Conservation (phyloP, 2,329 filamentous ascomycete genomes). For the Myrmaecium sp. region DNA sequence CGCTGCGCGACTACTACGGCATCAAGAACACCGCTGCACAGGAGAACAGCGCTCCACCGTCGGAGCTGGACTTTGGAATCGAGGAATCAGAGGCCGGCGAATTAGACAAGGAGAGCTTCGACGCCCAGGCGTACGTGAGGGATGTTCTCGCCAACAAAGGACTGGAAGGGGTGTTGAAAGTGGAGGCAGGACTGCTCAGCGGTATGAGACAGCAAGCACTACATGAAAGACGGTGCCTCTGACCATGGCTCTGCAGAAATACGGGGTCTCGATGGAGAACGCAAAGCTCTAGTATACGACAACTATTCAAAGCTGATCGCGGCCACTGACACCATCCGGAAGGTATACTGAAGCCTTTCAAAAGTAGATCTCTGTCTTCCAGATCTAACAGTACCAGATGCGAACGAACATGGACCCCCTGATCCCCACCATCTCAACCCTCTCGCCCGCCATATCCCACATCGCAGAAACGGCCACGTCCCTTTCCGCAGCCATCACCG, state of each 20-base stretch:
- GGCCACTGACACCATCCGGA: conserved; percentile 90
- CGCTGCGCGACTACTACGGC: conserved; percentile 89
- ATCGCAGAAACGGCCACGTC: conserved; percentile 46
- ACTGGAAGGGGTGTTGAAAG: conserved; percentile 50
- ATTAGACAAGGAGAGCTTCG: conserved; percentile 57
- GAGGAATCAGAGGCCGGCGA: conserved; percentile 47
- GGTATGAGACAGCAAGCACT: conserved; percentile 14
- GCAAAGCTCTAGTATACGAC: conserved; percentile 93
- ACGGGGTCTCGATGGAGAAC: conserved; percentile 78
- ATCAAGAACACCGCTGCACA: conserved; percentile 34
- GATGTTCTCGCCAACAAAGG: conserved; percentile 43
- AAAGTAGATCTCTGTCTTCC: neutral
- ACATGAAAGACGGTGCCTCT: conserved; percentile 1
- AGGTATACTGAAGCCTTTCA: conserved; percentile 27
- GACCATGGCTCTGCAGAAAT: conserved; percentile 40
- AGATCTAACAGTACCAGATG: conserved; percentile 36
- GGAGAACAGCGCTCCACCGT: conserved; percentile 16
- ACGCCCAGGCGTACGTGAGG: conserved; percentile 51
- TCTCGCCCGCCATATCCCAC: conserved; percentile 56
- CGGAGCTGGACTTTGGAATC: conserved; percentile 22
- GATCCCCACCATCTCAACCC: conserved; percentile 54
- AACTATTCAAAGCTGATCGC: conserved; percentile 95
- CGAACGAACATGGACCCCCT: conserved; percentile 64
- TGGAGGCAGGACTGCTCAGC: conserved; percentile 52
- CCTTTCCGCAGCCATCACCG: conserved; percentile 22